phyloP scores from a whole-genome alignment of 2,329 filamentous ascomycete species.

The Verticillium nonalfalfae region DNA sequence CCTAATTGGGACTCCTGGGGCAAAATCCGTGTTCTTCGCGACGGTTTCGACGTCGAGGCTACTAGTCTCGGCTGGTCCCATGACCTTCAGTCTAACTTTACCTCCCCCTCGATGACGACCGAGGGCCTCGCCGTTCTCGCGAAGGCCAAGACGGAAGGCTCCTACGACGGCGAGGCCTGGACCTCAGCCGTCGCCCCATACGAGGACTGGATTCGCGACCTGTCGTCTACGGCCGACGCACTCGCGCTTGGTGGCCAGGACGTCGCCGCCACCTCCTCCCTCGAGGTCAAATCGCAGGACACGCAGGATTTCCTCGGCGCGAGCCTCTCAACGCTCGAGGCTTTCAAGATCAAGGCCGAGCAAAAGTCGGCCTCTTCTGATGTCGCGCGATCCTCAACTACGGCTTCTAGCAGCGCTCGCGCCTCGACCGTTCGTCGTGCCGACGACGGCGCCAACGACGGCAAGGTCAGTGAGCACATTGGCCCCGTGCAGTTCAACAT shows the following conservation, averaged over 20 bases:
- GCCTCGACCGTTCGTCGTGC: conserved; percentile 15
- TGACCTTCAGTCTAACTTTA: conserved; percentile 61
- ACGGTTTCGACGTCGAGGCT: conserved; percentile 86
- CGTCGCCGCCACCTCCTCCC: conserved; percentile 29
- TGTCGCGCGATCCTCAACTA: conserved; percentile 15
- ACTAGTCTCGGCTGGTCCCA: conserved; percentile 81
- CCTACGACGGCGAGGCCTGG: conserved; percentile 21
- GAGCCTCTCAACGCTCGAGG: conserved; percentile 72
- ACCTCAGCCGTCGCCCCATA: conserved; percentile 64
- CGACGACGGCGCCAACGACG: conserved; percentile 29
- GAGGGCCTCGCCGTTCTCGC: conserved; percentile 13
- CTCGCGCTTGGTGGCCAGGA: conserved; percentile 46
- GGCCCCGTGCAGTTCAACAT: conserved; percentile 97
- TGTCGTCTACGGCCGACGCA: conserved; percentile 50
- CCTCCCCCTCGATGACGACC: conserved; percentile 18
- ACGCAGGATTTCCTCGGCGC: conserved; percentile 70
- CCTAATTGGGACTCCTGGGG: conserved; percentile 99
- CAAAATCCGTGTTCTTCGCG: conserved; percentile 87
- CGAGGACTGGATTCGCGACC: conserved; percentile 73
- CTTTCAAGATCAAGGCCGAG: conserved; percentile 49
- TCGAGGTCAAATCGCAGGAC: conserved; percentile 64
- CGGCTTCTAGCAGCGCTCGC: conserved; percentile 17
- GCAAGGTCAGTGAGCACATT: conserved; percentile 68
- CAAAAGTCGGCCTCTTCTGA: conserved; percentile 19
- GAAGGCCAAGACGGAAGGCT: conserved; percentile 14